Conservation (phyloP, 805 yeast genomes). For the Ogataea glucozyma region DNA sequence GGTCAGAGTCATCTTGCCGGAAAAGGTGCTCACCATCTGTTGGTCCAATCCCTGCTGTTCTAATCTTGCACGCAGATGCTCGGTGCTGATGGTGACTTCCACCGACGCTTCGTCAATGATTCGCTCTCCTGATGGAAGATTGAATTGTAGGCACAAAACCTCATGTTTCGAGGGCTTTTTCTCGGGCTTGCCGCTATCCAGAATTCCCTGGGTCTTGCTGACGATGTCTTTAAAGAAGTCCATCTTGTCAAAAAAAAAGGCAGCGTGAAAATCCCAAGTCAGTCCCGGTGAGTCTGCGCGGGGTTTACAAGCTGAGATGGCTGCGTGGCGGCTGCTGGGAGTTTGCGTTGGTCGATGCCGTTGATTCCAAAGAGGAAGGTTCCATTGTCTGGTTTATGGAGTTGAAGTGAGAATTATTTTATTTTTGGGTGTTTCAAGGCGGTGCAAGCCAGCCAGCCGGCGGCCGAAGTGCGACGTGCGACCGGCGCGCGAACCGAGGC, state of each 20-base stretch:
- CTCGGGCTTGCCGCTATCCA: conserved; percentile 39
- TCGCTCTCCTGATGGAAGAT: conserved; percentile 69
- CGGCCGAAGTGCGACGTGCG: no score
- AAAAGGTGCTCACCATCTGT: conserved; percentile 15
- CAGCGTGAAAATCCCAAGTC: no score
- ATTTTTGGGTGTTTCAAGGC: background rate
- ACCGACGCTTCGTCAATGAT: conserved; percentile 68
- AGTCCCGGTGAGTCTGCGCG: no score
- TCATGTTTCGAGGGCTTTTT: conserved; percentile 65
- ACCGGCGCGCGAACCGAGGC: background rate
- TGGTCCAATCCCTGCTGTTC: conserved; percentile 15
- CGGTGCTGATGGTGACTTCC: conserved; percentile 47
- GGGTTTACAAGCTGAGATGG: no score
- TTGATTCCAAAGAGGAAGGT: no score
- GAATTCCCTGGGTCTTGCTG: conserved; percentile 48
- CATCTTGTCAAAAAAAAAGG: conserved; percentile 30
- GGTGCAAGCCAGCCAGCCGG: background rate
- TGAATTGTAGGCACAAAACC: conserved; percentile 62
- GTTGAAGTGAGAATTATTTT: background rate
- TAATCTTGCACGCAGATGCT: conserved; percentile 19
- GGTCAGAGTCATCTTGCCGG: conserved; percentile 70
- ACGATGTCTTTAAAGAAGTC: conserved; percentile 51
- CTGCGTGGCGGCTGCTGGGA: no score
- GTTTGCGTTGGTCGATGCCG: no score
- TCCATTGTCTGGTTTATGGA: no score